Base-by-base conservation (phyloP, 1,139 yeast genomes). In the Lipomyces yarrowii region DNA sequence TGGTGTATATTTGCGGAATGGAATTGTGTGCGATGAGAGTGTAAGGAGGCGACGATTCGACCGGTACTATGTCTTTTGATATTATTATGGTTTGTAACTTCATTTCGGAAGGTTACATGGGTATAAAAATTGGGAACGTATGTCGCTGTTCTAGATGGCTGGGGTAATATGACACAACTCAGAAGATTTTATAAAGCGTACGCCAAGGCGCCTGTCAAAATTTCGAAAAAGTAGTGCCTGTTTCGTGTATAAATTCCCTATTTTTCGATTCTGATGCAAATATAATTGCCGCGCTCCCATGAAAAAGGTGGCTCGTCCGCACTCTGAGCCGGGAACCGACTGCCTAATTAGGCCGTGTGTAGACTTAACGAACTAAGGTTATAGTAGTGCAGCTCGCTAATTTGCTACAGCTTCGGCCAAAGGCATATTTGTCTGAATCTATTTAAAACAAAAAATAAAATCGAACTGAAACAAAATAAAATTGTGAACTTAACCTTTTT, bases 1-100 rank as follows among this genome's bases (percentile, higher is more conserved):
- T 91, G 97, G 93, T 89, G 92, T 73, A 92, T 90, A 6, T 91
- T 91, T 78, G 93, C 96, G 11, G 97, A 91, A 77, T 94, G 99
- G 99, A 83, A 83, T 57, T 89, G 96, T 76, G 72, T 76, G 48
- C 48, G 48, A 18, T 42, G n/a, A 42, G 23, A 42, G 21, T 2
- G 48, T 18, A 42, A 42, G 8, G 3, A 18, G 11, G 15, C 6
- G 42, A 42, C n/a, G n/a, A n/a, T n/a, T 5, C 48, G 48, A 42
- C 39, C 6, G 48, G n/a, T 42, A 1, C 7, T 3, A 42, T 42
- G n/a, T 42, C 48, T n/a, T 42, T n/a, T 8, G 48, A 1, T 42
- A 8, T 6, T 18, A 18, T 42, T n/a, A 42, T 42, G 48, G 10
- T n/a, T 18, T 42, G 48, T 42, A 42, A 42, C 48, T n/a, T 42